These are phyloP conservation scores for Yamadazyma sp. DNA, from an alignment of 805 yeast species.

Conservation along the genomic window DNA sequence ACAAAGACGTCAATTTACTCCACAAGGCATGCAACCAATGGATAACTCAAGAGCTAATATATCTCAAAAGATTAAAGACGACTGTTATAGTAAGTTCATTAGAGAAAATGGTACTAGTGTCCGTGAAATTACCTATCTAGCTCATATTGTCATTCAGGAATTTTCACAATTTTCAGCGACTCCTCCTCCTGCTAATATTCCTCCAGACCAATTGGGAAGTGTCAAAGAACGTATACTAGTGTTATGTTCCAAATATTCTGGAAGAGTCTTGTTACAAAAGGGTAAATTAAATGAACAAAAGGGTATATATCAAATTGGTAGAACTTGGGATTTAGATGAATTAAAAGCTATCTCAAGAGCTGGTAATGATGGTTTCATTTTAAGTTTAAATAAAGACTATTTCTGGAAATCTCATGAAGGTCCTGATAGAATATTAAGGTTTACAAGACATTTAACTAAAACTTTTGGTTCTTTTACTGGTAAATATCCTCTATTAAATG, in stretches of 20 bases:
- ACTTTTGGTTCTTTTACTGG: constrained; percentile 34
- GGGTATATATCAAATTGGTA: constrained; percentile 79
- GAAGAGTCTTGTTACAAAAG: constrained; percentile 73
- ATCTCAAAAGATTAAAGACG: constrained; percentile 7
- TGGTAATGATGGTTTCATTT: constrained; percentile 53
- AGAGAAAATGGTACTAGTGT: constrained; percentile 21
- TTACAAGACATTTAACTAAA: constrained; percentile 29
- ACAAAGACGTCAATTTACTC: constrained; percentile 10
- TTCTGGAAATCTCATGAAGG: constrained; percentile 62
- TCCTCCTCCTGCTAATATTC: constrained; percentile 60
- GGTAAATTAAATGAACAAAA: constrained; percentile 72
- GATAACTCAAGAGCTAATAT: constrained; percentile 4
- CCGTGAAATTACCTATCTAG: constrained; percentile 50
- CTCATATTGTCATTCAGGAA: constrained; percentile 75
- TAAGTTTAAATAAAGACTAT: constrained; percentile 70
- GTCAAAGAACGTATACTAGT: constrained; percentile 60
- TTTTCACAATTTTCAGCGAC: constrained; percentile 66
- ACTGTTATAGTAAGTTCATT: constrained; percentile 33
- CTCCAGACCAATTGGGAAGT: constrained; percentile 35
- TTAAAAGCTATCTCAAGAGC: constrained; percentile 52
- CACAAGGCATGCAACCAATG: not conserved
- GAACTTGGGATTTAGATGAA: constrained; percentile 86
- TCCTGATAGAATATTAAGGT: constrained; percentile 32
- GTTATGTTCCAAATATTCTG: constrained; percentile 60
- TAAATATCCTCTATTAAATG: constrained; percentile 34